A percentile compares a stretch with the other conserved stretches of the same genome.
Evolutionary conservation across 208 protist genomes (phyloP).

Genomic region (Polymyxa betae): DNA sequence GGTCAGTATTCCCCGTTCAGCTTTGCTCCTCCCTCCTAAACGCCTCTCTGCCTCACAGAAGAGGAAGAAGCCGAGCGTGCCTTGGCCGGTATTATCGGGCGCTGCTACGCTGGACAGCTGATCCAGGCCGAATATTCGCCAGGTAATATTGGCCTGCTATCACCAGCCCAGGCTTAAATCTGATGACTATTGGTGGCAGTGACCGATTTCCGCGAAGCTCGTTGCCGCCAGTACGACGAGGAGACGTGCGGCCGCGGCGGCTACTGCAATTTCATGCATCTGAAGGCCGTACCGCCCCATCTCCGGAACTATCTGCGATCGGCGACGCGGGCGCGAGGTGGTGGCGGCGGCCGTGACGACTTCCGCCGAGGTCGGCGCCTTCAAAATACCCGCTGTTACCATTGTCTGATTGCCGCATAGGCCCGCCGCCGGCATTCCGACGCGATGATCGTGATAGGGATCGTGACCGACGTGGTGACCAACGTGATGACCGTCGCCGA

Average conservation of each 20-base stretch:
- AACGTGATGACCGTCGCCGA: conserved; percentile 31
- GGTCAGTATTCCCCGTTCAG: not conserved
- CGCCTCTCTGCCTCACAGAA: conserved; percentile 58
- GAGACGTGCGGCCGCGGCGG: conserved; percentile 84
- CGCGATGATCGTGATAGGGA: not conserved
- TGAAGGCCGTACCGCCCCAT: conserved; percentile 73
- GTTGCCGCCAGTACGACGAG: conserved; percentile 93
- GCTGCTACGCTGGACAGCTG: conserved; percentile 64
- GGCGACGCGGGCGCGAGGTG: not conserved
- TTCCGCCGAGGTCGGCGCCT: not conserved
- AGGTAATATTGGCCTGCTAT: not conserved
- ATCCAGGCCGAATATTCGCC: conserved; percentile 90
- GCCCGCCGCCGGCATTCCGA: not conserved
- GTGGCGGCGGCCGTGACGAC: conserved; percentile 19
- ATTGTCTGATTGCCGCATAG: too few relatives aligned
- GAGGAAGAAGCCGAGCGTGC: conserved; percentile 83
- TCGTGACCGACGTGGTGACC: not conserved
- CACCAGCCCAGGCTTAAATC: not conserved
- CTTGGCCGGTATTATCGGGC: conserved; percentile 74
- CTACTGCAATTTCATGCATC: conserved; percentile 97
- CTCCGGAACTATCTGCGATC: conserved; percentile 2
- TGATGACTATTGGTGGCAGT: conserved; percentile 71
- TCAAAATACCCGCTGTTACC: too few relatives aligned
- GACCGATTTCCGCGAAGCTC: conserved; percentile 93
- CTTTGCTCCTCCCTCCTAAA: not conserved